phyloP scores from a whole-genome alignment of 208 protist genomes.

The Tritrichomonas musculus region DNA sequence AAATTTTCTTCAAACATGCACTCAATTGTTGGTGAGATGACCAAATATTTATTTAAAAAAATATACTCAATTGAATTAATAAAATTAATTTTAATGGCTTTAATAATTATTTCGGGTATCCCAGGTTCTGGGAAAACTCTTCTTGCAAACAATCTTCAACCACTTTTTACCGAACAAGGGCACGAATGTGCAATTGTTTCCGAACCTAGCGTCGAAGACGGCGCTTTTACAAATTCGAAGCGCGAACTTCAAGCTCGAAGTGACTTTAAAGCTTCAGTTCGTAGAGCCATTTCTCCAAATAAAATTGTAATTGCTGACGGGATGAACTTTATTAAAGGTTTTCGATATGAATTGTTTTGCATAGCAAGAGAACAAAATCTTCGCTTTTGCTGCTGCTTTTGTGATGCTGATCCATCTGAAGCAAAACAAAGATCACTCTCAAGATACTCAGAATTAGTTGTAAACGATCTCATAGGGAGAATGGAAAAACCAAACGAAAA shows the following conservation, averaged over 20 bases:
- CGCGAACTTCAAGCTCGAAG: background rate
- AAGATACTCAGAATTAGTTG: background rate
- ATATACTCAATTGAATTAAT: too few relatives aligned
- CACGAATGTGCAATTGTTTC: background rate
- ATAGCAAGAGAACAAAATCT: background rate
- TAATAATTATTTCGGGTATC: background rate
- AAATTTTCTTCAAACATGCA: too few relatives aligned
- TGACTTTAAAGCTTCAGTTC: background rate
- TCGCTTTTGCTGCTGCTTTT: background rate
- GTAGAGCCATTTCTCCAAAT: background rate
- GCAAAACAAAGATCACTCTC: background rate
- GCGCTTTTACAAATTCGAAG: background rate
- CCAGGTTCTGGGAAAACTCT: slow-evolving; percentile 6
- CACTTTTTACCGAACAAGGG: background rate
- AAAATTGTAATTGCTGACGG: slow-evolving; percentile 26
- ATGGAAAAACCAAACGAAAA: background rate
- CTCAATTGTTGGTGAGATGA: too few relatives aligned
- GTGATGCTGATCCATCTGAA: background rate
- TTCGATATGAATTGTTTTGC: background rate
- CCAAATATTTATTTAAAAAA: too few relatives aligned
- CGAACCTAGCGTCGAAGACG: background rate
- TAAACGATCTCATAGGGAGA: background rate
- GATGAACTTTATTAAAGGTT: slow-evolving; percentile 28
- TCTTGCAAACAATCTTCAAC: background rate
- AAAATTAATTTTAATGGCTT: background rate